Conservation (phyloP, 2,329 filamentous ascomycete genomes). For the Fusarium scirpi region DNA sequence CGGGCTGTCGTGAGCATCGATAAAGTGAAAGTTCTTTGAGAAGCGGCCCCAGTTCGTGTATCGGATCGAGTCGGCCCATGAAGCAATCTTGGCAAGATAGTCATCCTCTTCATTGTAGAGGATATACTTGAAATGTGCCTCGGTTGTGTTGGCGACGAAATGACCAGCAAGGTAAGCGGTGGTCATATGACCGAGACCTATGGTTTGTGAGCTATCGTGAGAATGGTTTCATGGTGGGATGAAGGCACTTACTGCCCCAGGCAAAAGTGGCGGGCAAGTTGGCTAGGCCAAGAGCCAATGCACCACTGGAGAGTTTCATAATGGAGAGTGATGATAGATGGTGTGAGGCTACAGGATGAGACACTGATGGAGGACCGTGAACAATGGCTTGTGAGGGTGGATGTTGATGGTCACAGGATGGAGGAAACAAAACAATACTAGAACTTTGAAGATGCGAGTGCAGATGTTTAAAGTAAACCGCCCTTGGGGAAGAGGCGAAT, state of each 20-base stretch:
- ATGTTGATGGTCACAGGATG: conserved; percentile 2
- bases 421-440: background rate
- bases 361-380: conserved; percentile 4
- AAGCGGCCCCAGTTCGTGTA: conserved; percentile 74
- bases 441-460: background rate
- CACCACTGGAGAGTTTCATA: conserved; percentile 52
- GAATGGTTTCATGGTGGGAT: conserved; percentile 23
- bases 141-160: conserved; percentile 68
- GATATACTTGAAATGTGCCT: conserved; percentile 67
- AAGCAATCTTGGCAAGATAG: conserved; percentile 72
- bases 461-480: conserved; percentile 18
- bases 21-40: conserved; percentile 74
- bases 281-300: conserved; percentile 49
- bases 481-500: conserved; percentile 12
- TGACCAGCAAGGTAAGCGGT: conserved; percentile 72
- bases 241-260: conserved; percentile 57
- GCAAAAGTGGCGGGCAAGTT: conserved; percentile 53
- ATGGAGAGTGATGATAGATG: background rate
- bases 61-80: conserved; percentile 75
- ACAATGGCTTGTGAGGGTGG: background rate
- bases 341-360: background rate
- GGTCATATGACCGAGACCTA: conserved; percentile 73
- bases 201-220: conserved; percentile 24
- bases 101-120: conserved; percentile 66
- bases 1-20: conserved; percentile 74